A percentile compares a stretch with the other conserved stretches of the same genome.
Conservation (phyloP, 2,329 filamentous ascomycete genomes). For the Aspergillus clavatus region DNA sequence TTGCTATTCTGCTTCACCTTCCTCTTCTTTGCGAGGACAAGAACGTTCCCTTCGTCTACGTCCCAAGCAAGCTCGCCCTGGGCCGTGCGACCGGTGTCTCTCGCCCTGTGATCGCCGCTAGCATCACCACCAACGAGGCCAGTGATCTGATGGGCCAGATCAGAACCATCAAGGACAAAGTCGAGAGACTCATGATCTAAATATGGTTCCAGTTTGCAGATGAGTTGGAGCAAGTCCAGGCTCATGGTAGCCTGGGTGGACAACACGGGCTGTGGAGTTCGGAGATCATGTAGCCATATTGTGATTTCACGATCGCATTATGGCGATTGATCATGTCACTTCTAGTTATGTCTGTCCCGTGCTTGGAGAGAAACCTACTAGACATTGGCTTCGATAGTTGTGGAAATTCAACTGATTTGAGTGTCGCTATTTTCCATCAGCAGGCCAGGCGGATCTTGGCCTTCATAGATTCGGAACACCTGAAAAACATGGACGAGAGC, state of each 20-base stretch:
- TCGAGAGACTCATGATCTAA: constrained; percentile 93
- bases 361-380: no score
- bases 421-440: no score
- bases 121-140: constrained; percentile 88
- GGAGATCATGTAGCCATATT: background rate
- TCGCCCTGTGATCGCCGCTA: constrained; percentile 78
- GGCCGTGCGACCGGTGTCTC: constrained; percentile 86
- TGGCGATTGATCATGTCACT: no score
- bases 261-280: background rate
- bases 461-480: no score
- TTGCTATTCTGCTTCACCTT: constrained; percentile 84
- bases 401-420: no score
- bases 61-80: constrained; percentile 75
- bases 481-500: background rate
- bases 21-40: constrained; percentile 79
- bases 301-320: background rate
- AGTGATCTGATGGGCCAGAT: constrained; percentile 86
- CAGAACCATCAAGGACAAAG: constrained; percentile 84
- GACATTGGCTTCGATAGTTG: background rate
- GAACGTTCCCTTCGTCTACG: constrained; percentile 68
- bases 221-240: background rate
- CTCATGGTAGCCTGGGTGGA: background rate
- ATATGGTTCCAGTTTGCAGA: background rate
- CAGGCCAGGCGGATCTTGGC: no score
- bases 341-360: no score